Evolutionary conservation across 495 filamentous ascomycete species (phyloP).

Genomic region (Astrothelium subdiscretum): DNA sequence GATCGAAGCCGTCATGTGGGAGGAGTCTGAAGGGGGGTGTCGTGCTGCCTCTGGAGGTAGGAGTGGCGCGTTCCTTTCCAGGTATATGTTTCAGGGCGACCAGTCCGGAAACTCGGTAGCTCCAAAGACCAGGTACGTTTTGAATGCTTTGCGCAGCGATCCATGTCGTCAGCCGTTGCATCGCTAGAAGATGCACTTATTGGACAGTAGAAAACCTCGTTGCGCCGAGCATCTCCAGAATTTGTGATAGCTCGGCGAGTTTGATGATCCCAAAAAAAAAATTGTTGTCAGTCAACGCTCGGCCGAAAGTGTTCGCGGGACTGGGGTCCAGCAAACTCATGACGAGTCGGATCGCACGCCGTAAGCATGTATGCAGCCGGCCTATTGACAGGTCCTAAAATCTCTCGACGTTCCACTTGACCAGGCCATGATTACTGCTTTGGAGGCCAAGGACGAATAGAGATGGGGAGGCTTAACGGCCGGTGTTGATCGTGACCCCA

Average conservation of each 20-base stretch:
- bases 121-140: not conserved
- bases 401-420: not conserved
- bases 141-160: not conserved
- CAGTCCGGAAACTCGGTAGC: not conserved
- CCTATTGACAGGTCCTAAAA: not conserved
- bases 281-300: not conserved
- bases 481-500: not conserved
- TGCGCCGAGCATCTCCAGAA: conserved; percentile 1
- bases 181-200: not conserved
- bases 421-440: not conserved
- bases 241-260: not conserved
- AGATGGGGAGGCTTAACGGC: not conserved
- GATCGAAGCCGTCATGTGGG: no score
- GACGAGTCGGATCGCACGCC: not conserved
- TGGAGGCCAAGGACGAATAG: not conserved
- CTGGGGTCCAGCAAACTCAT: not conserved
- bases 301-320: not conserved
- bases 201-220: not conserved
- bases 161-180: not conserved
- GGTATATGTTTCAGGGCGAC: not conserved
- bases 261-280: not conserved
- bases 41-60: not conserved
- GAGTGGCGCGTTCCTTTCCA: not conserved
- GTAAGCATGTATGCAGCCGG: not conserved
- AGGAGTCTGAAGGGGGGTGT: not conserved